These are phyloP conservation scores for Myrica gale DNA, from an alignment of 306 rosid species.

Conservation along the genomic window DNA sequence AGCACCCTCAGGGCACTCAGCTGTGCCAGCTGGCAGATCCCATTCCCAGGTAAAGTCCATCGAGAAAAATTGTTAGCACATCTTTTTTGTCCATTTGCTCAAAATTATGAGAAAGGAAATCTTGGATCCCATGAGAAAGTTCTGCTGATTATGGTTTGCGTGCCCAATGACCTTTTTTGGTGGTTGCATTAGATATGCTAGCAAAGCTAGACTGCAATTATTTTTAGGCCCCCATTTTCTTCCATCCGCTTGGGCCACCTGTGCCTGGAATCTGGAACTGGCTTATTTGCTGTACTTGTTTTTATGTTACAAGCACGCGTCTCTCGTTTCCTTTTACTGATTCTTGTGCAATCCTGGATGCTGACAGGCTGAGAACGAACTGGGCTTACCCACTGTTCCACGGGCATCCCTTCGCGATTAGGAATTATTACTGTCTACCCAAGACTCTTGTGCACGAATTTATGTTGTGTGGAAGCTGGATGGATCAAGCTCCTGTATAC, in stretches of 20 bases:
- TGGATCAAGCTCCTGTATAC: conserved; percentile 42
- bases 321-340: background rate
- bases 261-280: background rate
- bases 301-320: too few species aligned
- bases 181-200: background rate
- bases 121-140: background rate
- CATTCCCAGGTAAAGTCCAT: conserved; percentile 56
- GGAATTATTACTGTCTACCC: conserved; percentile 5
- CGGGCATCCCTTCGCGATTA: conserved; percentile 77
- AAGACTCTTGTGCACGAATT: conserved; percentile 6
- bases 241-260: background rate
- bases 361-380: conserved; percentile 75
- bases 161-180: background rate
- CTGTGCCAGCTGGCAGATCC: conserved; percentile 61
- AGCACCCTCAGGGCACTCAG: conserved; percentile 74
- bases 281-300: background rate
- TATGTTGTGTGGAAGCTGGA: conserved; percentile 18
- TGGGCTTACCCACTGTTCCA: conserved; percentile 93
- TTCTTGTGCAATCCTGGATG: conserved; percentile 24
- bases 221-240: background rate
- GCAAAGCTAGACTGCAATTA: background rate
- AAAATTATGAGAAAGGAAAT: background rate
- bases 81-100: background rate
- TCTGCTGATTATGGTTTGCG: background rate
- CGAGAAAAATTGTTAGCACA: background rate